Percentiles rank a stretch among this genome's conserved stretches.
Conservation (phyloP, 1,284 basidiomycete species). For the Puccinia hordei region DNA sequence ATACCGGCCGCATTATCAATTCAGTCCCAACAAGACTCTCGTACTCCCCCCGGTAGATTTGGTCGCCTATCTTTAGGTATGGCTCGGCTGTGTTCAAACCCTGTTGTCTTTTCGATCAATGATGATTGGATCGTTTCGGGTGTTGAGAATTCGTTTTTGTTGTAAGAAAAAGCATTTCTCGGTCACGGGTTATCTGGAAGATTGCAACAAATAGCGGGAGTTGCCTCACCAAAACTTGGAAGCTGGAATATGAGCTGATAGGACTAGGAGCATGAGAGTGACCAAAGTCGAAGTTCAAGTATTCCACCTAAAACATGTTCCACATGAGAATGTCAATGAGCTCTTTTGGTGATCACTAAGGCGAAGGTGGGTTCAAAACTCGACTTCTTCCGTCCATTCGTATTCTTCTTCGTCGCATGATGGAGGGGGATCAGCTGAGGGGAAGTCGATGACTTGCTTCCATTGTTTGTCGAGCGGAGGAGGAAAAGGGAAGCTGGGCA, state of each 20-base stretch:
- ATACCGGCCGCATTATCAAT: constrained; percentile 34
- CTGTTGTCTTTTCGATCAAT: constrained; percentile 12
- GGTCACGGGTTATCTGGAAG: neutral
- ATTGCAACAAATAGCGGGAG: neutral
- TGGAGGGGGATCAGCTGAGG: neutral
- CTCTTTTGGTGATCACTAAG: neutral
- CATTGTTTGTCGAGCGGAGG: constrained; percentile 14
- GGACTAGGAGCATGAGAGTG: constrained; percentile 26
- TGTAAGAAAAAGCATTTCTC: neutral
- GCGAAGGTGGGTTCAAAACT: neutral
- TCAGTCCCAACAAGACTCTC: constrained; percentile 42
- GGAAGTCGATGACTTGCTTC: constrained; percentile 37
- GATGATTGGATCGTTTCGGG: neutral
- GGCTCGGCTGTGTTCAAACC: constrained; percentile 35
- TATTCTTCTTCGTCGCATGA: neutral
- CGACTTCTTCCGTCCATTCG: constrained; percentile 48
- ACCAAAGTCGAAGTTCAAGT: constrained; percentile 44
- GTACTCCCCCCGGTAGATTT: constrained; percentile 42
- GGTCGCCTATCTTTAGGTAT: constrained; percentile 39
- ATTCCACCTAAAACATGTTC: constrained; percentile 33
- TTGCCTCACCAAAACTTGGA: constrained; percentile 45
- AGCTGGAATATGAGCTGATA: constrained; percentile 25
- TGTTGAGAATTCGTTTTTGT: neutral
- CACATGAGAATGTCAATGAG: neutral
- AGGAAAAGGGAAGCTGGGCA: constrained; percentile 19